These are phyloP conservation scores for Elongisporangium anandrum DNA, from an alignment of 352 stramenopile species.

Conservation along the genomic window DNA sequence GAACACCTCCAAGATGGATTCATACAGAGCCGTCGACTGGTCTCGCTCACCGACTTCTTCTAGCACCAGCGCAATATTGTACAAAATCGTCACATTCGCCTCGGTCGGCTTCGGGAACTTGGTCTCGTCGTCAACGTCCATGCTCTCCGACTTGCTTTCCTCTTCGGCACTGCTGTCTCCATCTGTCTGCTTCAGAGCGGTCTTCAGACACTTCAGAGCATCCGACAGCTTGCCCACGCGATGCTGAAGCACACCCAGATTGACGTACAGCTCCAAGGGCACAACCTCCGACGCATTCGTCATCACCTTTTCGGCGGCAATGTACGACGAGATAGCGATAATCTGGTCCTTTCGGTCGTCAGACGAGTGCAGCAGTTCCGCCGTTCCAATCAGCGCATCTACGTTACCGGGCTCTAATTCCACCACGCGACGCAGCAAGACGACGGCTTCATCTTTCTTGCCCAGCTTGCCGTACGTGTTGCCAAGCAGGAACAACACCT, in stretches of 20 bases:
- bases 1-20: conserved; percentile 91
- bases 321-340: conserved; percentile 87
- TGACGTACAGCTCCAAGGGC: conserved; percentile 83
- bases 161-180: conserved; percentile 23
- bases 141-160: conserved; percentile 32
- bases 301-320: conserved; percentile 85
- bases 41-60: conserved; percentile 91
- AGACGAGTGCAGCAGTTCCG: conserved; percentile 73
- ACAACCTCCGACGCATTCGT: conserved; percentile 76
- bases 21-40: conserved; percentile 89
- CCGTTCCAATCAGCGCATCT: conserved; percentile 76
- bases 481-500: conserved; percentile 76
- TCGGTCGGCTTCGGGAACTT: conserved; percentile 44
- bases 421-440: conserved; percentile 76
- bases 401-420: conserved; percentile 85
- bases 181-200: conserved; percentile 58
- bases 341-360: conserved; percentile 86
- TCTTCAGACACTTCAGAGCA: conserved; percentile 90
- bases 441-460: conserved; percentile 77
- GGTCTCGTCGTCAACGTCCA: conserved; percentile 25
- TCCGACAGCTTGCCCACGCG: conserved; percentile 86
- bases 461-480: conserved; percentile 80
- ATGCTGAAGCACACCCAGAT: conserved; percentile 79
- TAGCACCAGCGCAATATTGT: conserved; percentile 95
- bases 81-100: conserved; percentile 92